Base-by-base conservation (phyloP, 2,329 filamentous ascomycete species). In the Pestalotiopsis sp. region DNA sequence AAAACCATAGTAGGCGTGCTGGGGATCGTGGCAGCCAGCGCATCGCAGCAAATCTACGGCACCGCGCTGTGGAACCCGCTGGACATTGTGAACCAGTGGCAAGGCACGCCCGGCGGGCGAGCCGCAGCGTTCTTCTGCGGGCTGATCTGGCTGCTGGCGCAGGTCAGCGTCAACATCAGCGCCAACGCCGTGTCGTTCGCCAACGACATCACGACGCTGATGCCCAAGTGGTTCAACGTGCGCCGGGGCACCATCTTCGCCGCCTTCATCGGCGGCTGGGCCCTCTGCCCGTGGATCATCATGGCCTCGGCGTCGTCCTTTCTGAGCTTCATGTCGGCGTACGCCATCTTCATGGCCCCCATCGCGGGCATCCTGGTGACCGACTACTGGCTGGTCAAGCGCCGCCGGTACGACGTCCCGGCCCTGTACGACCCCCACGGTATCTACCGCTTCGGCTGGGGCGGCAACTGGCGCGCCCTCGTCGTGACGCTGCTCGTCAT, bases 21-120 rank as follows among this genome's bases (percentile, higher is more conserved):
- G 20, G 84, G 83, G 14, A 84, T 87, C 69, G 79, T 86, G 60
- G 81, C 84, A 11, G 84, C 83, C 3, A 81, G 81, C 38, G 84
- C 84, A 2, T 80, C 83, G 27, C 78, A 80, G 39, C 74, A 81
- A 52, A 72, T 85, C 14, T 85, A 82, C 77, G 84, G 84, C 36
- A 74, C 77, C 20, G 81, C 83, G 55, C 75, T 84, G 72, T 86
- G 84, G 84, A 83, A 84, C 68, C 85, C 84, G 76, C 81, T 84
- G 11, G 80, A 80, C 27, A 82, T 86, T 52, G 80, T 86, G 69
- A 79, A 74, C 9, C 80, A 81, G 17, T 86, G 78, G 79, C 75
- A 76, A 23, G 71, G 72, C 7, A 72, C 72, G 1, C 70, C 74
- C 5, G 76, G 76, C 12, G 75, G 75, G 0, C 73, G 78, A 0